These are phyloP conservation scores for Bromus sterilis DNA, from an alignment of 176 grass and related monocot genomes.

Conservation along the genomic window DNA sequence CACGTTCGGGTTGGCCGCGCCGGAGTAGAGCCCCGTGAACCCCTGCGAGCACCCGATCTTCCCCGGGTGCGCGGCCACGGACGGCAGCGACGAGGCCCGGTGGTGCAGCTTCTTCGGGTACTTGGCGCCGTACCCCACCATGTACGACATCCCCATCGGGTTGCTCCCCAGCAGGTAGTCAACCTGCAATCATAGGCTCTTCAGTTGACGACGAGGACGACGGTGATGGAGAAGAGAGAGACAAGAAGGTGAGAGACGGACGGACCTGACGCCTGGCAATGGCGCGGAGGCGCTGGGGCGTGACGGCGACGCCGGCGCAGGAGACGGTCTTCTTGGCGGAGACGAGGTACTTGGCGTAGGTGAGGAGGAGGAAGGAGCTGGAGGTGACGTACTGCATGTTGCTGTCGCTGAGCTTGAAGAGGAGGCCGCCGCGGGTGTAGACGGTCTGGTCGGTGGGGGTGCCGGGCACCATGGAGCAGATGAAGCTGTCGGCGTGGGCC, in stretches of 20 bases:
- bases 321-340: conserved; percentile 54
- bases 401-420: conserved; percentile 82
- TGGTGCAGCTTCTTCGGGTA: conserved; percentile 73
- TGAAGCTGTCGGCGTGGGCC: conserved; percentile 73
- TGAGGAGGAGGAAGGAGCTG: conserved; percentile 78
- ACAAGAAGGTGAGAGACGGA: no score
- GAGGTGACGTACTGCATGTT: conserved; percentile 99
- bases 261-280: conserved; percentile 62
- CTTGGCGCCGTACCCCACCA: conserved; percentile 72
- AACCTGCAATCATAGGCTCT: conserved; percentile 19
- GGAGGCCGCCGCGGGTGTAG: conserved; percentile 63
- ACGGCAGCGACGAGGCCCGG: conserved; percentile 80
- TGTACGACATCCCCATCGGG: conserved; percentile 82
- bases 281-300: conserved; percentile 63
- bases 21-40: conserved; percentile 58
- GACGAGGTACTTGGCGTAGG: conserved; percentile 92
- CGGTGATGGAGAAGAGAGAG: background rate
- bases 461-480: conserved; percentile 87
- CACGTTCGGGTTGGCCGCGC: conserved; percentile 67
- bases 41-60: conserved; percentile 71
- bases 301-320: conserved; percentile 54
- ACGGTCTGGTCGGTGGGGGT: conserved; percentile 44
- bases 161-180: conserved; percentile 86
- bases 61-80: conserved; percentile 48
- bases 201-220: background rate